These are phyloP conservation scores for Saccharomycopsis synnaedendra DNA, from an alignment of 805 yeast genomes.

Conservation along the genomic window DNA sequence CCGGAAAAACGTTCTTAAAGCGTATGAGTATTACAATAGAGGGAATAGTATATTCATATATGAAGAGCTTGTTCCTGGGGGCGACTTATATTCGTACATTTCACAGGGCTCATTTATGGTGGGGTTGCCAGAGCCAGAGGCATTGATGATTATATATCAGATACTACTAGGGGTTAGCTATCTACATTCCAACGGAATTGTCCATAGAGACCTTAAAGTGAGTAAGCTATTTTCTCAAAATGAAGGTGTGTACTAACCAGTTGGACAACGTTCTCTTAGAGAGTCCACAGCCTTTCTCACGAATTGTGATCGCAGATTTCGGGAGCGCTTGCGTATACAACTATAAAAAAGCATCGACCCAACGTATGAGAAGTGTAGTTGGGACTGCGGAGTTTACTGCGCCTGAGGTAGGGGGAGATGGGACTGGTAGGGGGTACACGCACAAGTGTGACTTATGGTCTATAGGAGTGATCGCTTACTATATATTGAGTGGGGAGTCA, in stretches of 20 bases:
- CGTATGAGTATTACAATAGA: constrained; percentile 25
- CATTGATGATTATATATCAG: constrained; percentile 43
- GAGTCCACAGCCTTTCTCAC: constrained; percentile 39
- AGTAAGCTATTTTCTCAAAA: background rate
- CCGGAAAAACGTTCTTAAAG: constrained; percentile 38
- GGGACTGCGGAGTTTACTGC: constrained; percentile 67
- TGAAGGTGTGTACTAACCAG: constrained; percentile 1
- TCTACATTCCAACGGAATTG: constrained; percentile 42
- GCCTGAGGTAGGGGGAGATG: constrained; percentile 45
- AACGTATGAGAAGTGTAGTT: constrained; percentile 38
- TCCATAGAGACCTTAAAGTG: constrained; percentile 51
- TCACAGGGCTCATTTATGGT: constrained; percentile 21
- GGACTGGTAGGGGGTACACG: constrained; percentile 32
- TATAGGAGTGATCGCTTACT: constrained; percentile 47
- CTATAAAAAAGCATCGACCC: constrained; percentile 18
- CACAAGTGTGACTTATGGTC: constrained; percentile 62
- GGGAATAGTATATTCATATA: constrained; percentile 26
- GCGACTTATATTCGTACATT: constrained; percentile 48
- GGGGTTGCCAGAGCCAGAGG: constrained; percentile 42
- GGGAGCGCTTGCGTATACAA: constrained; percentile 35
- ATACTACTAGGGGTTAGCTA: constrained; percentile 43
- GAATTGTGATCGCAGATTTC: constrained; percentile 55
- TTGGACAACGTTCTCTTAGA: constrained; percentile 52
- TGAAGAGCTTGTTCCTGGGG: constrained; percentile 32
- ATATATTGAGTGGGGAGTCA: constrained; percentile 50